phyloP scores from a whole-genome alignment of 345 rosid species.

The Hibiscus trionum region DNA sequence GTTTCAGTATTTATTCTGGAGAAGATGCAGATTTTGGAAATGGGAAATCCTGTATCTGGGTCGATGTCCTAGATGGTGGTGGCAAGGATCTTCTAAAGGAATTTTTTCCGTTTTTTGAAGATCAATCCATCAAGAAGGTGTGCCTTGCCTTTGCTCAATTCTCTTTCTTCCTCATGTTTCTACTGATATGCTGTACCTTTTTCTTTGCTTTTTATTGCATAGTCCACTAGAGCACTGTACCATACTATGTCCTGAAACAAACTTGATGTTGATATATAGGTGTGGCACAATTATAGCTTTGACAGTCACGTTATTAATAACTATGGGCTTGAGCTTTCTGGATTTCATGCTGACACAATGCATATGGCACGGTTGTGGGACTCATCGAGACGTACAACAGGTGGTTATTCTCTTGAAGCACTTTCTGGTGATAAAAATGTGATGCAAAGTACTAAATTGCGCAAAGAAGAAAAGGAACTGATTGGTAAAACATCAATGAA shows the following conservation, averaged over 20 bases:
- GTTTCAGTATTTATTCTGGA: slow-evolving; percentile 91
- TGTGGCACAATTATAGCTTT: slow-evolving; percentile 98
- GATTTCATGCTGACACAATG: slow-evolving; percentile 96
- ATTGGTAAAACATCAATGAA: slow-evolving; percentile 90
- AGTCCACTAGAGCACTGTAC: neutral
- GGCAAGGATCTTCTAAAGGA: slow-evolving; percentile 52
- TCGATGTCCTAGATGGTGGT: slow-evolving; percentile 88
- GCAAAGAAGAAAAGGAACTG: slow-evolving; percentile 38
- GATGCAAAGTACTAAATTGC: slow-evolving; percentile 33
- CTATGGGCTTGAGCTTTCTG: slow-evolving; percentile 64
- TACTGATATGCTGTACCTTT: slow-evolving; percentile 4
- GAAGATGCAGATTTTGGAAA: slow-evolving; percentile 66
- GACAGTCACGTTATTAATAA: slow-evolving; percentile 81
- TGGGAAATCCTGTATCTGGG: slow-evolving; percentile 91
- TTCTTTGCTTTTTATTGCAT: slow-evolving; percentile 5
- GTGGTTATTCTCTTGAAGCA: slow-evolving; percentile 97
- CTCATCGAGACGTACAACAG: slow-evolving; percentile 65
- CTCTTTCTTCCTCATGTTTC: neutral
- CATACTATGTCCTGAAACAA: neutral
- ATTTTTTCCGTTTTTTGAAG: slow-evolving; percentile 70
- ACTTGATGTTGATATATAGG: slow-evolving; percentile 33
- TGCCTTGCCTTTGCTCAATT: neutral
- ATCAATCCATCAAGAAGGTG: slow-evolving; percentile 65
- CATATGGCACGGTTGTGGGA: slow-evolving; percentile 98
- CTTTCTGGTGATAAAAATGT: slow-evolving; percentile 64